phyloP scores from a whole-genome alignment of 345 rosid genomes.

The Eucalyptus leucophloia region DNA sequence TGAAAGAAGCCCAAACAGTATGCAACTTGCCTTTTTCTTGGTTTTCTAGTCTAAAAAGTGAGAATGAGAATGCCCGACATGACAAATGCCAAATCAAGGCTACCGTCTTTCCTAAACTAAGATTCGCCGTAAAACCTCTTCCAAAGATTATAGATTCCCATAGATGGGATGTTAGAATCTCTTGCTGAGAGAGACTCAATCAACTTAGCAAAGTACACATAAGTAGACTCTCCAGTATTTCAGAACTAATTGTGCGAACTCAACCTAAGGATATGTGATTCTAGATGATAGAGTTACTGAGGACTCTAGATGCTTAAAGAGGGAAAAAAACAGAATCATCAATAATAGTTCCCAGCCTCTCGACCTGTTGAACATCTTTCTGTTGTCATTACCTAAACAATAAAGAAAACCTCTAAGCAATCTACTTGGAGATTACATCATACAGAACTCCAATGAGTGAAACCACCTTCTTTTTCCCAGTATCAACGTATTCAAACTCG shows the following conservation, averaged over 20 bases:
- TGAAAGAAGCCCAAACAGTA: not conserved
- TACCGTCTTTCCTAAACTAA: not conserved
- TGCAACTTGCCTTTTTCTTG: not conserved
- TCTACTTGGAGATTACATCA: not conserved
- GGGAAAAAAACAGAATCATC: not conserved
- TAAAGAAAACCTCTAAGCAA: not conserved
- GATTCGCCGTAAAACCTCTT: not conserved
- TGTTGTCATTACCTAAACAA: not conserved
- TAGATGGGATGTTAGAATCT: not conserved
- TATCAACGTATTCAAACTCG: not conserved
- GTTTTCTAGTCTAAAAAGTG: not conserved
- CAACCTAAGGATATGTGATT: not conserved
- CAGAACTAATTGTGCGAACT: not conserved
- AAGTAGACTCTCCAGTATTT: not conserved
- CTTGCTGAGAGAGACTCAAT: not conserved
- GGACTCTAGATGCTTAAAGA: not conserved
- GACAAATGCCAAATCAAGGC: not conserved
- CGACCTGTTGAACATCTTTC: not conserved
- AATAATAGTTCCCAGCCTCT: not conserved
- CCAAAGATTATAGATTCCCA: not conserved
- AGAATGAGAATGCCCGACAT: not conserved
- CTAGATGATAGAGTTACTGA: not conserved
- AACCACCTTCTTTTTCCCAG: not conserved
- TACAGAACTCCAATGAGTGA: not conserved
- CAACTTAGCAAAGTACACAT: not conserved